A percentile compares a stretch with the other conserved stretches of the same genome.
Evolutionary conservation across 148 eudicot genomes (phyloP).

Genomic region (Dianthus caryophyllus): DNA sequence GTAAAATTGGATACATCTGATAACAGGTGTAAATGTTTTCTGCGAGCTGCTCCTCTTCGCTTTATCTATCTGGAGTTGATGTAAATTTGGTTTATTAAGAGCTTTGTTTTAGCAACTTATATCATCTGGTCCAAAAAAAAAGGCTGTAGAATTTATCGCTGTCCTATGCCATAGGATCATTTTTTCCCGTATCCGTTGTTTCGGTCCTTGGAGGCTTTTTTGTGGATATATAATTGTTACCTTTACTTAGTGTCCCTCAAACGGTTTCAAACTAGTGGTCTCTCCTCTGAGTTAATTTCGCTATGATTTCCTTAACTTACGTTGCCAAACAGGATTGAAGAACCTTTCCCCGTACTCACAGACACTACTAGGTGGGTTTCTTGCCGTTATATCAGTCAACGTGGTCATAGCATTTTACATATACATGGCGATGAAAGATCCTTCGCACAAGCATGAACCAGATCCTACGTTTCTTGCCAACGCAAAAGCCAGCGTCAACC

Average conservation of each 20-base stretch:
- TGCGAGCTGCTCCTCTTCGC: neutral
- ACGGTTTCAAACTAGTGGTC: too few relatives aligned
- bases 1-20: too few relatives aligned
- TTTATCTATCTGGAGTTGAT: neutral
- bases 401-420: slow-evolving; percentile 70
- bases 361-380: slow-evolving; percentile 73
- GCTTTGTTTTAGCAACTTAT: neutral
- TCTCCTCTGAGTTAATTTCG: neutral
- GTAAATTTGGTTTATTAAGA: neutral
- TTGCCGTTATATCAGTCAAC: slow-evolving; percentile 84
- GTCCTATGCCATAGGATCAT: neutral
- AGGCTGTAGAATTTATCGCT: neutral
- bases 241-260: too few relatives aligned
- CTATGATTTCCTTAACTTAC: neutral
- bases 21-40: neutral
- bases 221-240: too few relatives aligned
- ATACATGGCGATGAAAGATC: slow-evolving; percentile 77
- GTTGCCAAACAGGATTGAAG: slow-evolving; percentile 41
- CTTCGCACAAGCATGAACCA: slow-evolving; percentile 72
- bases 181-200: neutral
- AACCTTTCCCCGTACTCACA: slow-evolving; percentile 48
- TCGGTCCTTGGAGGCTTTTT: neutral
- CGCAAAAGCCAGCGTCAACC: slow-evolving; percentile 62
- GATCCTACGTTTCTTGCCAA: slow-evolving; percentile 67
- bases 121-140: neutral